Base-by-base conservation (phyloP, 306 rosid genomes). In the Canavalia gladiata region DNA sequence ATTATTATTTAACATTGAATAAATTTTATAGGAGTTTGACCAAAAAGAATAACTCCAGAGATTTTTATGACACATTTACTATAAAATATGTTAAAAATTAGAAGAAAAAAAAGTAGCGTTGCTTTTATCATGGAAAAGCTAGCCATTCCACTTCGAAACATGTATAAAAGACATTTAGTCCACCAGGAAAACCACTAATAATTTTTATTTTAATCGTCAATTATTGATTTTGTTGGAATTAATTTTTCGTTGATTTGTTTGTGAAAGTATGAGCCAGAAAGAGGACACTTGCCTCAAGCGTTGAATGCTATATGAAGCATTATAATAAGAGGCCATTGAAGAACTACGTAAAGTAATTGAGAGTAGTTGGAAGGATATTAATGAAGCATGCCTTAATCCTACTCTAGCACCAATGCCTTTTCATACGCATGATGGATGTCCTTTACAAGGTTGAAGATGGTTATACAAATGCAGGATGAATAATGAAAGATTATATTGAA, bases 281-380 rank as follows among this genome's bases (percentile, higher is more conserved):
- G 83, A 70, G 80, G 70, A 12, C 84, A 80, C 6, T 10, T 60
- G 84, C 34, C 2, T 80, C 84, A 71, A 33, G 51, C 49, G 6
- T 80, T 28, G 78, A 80, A 5, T 80, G 84, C 2, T 80, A 80
- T 34, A 80, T 80, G 65, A 72, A 60, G 0, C 13, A 80, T 60
- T 5, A 72, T 39, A 57, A 57, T 28, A 67, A 49, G 64, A 71
- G 1, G 65, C 78, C 35, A 10, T 60, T 60, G 4, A 49, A 1
- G 55, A 60, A 29, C 46, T 71, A 7, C 13, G 1, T 6, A 59
- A 71, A 55, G 4, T 1, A n/a, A 18, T 56, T 37, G 43, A 25
- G 33, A 57, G 4, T 79, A 52, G 70, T 45, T 79, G 83, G 83
- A 79, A 69, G 71, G 71, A 79, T 12, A 58, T 46, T 8, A 79